Base-by-base conservation (phyloP, 805 yeast species). In the Sungouiella blattae region DNA sequence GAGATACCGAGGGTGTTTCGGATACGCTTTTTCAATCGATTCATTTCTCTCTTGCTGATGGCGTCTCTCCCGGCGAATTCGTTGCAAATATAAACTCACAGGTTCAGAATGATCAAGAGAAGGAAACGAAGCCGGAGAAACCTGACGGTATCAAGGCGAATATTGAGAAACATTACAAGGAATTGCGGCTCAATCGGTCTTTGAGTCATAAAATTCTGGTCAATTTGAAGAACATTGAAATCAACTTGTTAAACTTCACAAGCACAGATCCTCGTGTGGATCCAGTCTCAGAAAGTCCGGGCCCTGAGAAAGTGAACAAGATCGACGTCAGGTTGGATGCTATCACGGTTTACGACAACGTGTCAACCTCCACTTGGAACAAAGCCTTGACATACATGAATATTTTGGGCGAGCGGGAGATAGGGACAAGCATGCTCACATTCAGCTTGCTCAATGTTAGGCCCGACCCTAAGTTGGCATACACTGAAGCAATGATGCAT, bases 351-450 rank as follows among this genome's bases (percentile, higher is more conserved):
- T 62, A 75, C 35, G 97, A 89, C 55, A 83, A 86, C 51, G 79
- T 89, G 2, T 82, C 87, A 1, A 76, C 88, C 0, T 91, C 97
- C 0, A 83, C 95, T 0, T 91, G 97, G 96, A 85, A 87, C 48
- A 84, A 83, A 60, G 80, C 88, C 55, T 67, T 80, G 20, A 78
- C 89, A 1, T 75, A 80, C 45, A 70, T 83, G 75, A 72, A 78
- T 40, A 78, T 77, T 32, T 73, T 79, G 16, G 87, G 86, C 0
- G 87, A 79, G 20, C 64, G 91, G 43, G 93, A 84, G 45, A 64
- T 70, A 16, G 84, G 83, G 0, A 76, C 78, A 1, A 72, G 77
- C 33, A 83, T 89, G 83, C 32, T 84, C 0, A 64, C 62, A 11
- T 16, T 81, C 4, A 58, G 61, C 4, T 49, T 87, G 28, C 71